These are phyloP conservation scores for Macrophomina phaseolina DNA, from an alignment of 2,329 filamentous ascomycete species.

Conservation along the genomic window DNA sequence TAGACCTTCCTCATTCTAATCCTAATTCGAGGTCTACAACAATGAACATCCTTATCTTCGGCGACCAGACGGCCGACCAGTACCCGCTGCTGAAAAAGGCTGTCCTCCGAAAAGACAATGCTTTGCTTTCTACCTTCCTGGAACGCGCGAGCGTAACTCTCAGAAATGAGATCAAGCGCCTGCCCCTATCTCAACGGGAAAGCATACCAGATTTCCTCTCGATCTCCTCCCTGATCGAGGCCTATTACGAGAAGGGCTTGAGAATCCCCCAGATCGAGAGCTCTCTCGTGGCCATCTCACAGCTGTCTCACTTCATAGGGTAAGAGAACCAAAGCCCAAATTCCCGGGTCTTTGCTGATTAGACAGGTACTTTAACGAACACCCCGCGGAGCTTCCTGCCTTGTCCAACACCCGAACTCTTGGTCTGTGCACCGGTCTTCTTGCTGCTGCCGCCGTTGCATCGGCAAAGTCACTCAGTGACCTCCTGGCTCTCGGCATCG, in stretches of 20 bases:
- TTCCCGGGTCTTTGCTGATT: slow-evolving; percentile 36
- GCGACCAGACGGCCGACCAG: slow-evolving; percentile 73
- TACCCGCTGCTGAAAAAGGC: slow-evolving; percentile 64
- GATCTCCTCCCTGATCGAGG: slow-evolving; percentile 68
- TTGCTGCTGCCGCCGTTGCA: slow-evolving; percentile 72
- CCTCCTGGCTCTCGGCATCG: slow-evolving; percentile 66
- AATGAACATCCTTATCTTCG: slow-evolving; percentile 66
- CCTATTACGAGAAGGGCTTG: slow-evolving; percentile 62
- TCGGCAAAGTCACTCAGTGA: slow-evolving; percentile 67
- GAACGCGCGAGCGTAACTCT: slow-evolving; percentile 64
- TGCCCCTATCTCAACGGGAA: slow-evolving; percentile 63
- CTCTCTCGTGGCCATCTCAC: slow-evolving; percentile 67
- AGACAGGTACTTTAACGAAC: slow-evolving; percentile 54
- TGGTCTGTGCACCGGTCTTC: slow-evolving; percentile 71
- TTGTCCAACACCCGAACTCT: slow-evolving; percentile 60
- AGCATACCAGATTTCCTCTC: slow-evolving; percentile 67
- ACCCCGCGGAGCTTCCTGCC: slow-evolving; percentile 58
- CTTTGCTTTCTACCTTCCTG: slow-evolving; percentile 67
- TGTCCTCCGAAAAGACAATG: slow-evolving; percentile 56
- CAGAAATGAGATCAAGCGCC: slow-evolving; percentile 63
- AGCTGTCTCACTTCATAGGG: slow-evolving; percentile 73
- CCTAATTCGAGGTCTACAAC: slow-evolving; percentile 31
- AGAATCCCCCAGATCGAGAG: slow-evolving; percentile 70
- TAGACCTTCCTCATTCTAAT: slow-evolving; percentile 15
- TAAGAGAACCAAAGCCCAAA: slow-evolving; percentile 46